Evolutionary conservation across 2,329 filamentous ascomycete species (phyloP), one percentile per base, ranked within the genome.

Genomic region (Cadophora gregata): DNA sequence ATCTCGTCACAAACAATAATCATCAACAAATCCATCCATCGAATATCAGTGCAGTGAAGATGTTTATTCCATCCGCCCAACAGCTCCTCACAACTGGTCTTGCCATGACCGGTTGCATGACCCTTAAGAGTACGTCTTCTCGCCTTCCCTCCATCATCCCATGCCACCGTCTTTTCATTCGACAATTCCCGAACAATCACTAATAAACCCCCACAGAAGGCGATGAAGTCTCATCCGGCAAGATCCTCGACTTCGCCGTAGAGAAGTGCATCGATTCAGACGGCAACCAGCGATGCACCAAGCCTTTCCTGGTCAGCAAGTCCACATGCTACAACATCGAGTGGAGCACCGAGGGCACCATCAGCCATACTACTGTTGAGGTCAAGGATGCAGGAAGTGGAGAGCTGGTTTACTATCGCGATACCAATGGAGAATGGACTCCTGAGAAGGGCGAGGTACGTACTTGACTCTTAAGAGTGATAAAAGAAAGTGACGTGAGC

Each of bases 381-480:
- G 75, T 78, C 4, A 70, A 73, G 25, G 77, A 81, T 69, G 78
- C 78, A 7, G 79, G 75, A 1, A 76, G 77, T 51, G 74, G 72
- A 56, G 79, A 82, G 72, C 66, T 82, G 16, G 80, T 82, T 5
- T 82, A 76, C 69, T 82, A 82, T 67, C 75, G 80, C 16, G 81
- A 83, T 67, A 82, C 80, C 24, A 75, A 82, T 72, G 81, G 81
- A 24, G 75, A 81, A 42, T 83, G 81, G 81, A 80, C 72, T 1
- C 78, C 80, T 0, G 78, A 81, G 69, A 82, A 82, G 77, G 75
- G 75, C 10, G 81, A 82, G 72, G 75, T 77, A 64, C 47, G 75
- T 71, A 24, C n/a, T 5, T 19, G 25, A 33, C 27, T 48, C n/a
- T 42, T 19, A 16, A 42, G 38, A 16, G 14, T n/a, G 14, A 1